A percentile compares a stretch with the other conserved stretches of the same genome.
These are phyloP conservation scores for Coprinopsis strossmayeri DNA, from an alignment of 768 basidiomycete species.

Conservation along the genomic window DNA sequence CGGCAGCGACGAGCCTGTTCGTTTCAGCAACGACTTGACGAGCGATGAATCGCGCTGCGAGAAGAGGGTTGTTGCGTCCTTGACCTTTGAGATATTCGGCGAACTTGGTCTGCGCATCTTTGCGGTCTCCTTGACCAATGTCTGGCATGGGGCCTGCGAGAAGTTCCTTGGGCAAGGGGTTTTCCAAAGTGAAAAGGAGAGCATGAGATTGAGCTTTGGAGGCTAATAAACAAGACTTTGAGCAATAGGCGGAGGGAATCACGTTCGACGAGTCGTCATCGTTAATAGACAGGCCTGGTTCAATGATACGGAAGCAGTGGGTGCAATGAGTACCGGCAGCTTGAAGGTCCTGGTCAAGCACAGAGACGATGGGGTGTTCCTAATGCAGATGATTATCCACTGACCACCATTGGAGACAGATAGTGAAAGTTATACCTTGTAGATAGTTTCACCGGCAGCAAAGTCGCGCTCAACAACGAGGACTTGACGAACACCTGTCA, in stretches of 20 bases:
- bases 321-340: constrained; percentile 62
- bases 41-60: constrained; percentile 68
- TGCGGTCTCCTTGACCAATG: constrained; percentile 36
- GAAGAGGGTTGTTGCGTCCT: constrained; percentile 37
- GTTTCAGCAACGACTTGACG: constrained; percentile 65
- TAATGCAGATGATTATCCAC: constrained; percentile 20
- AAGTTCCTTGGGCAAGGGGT: constrained; percentile 48
- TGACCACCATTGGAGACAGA: neutral
- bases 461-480: constrained; percentile 65
- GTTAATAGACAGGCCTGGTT: constrained; percentile 36
- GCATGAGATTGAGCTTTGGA: constrained; percentile 56
- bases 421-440: constrained; percentile 42
- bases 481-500: constrained; percentile 38
- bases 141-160: constrained; percentile 19
- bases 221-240: constrained; percentile 52
- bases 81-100: constrained; percentile 47
- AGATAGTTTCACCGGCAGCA: constrained; percentile 66
- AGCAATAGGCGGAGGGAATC: constrained; percentile 62
- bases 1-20: constrained; percentile 39
- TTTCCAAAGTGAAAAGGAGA: constrained; percentile 65
- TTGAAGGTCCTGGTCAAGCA: constrained; percentile 67
- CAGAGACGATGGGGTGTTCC: constrained; percentile 71
- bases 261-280: constrained; percentile 11
- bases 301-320: constrained; percentile 61
- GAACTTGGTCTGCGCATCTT: constrained; percentile 54